These are phyloP conservation scores for Paramecium bursaria DNA, from an alignment of 73 alveolate species.

Conservation along the genomic window DNA sequence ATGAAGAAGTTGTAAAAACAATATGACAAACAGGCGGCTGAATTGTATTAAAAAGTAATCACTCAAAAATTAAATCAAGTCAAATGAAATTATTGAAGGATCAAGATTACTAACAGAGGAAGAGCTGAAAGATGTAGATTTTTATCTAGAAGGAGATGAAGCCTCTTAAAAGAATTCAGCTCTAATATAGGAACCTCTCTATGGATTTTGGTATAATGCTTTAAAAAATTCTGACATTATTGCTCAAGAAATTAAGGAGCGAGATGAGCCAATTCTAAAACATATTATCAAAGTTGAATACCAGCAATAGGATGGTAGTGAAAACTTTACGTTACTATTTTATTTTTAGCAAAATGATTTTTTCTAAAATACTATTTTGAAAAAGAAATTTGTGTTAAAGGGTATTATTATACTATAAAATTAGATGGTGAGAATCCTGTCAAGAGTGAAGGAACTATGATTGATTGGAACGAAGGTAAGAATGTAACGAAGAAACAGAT, in stretches of 20 bases:
- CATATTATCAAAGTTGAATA: constrained; percentile 60
- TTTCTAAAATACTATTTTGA: constrained; percentile 83
- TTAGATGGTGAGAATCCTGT: constrained; percentile 78
- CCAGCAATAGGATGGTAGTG: constrained; percentile 74
- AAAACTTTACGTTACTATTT: constrained; percentile 82
- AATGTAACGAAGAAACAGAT: constrained; percentile 88
- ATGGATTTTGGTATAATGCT: constrained; percentile 69
- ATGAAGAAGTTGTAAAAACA: constrained; percentile 56
- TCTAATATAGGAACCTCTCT: constrained; percentile 54
- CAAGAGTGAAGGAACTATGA: constrained; percentile 90
- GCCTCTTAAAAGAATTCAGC: constrained; percentile 62
- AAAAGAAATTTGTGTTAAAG: constrained; percentile 83
- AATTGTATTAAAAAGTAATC: constrained; percentile 54
- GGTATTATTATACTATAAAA: constrained; percentile 43
- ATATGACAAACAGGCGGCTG: constrained; percentile 62
- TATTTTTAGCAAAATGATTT: constrained; percentile 90
- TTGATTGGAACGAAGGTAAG: constrained; percentile 94
- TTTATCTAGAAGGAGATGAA: constrained; percentile 69
- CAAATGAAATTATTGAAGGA: constrained; percentile 69
- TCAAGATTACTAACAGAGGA: constrained; percentile 67
- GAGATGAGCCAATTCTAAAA: constrained; percentile 66
- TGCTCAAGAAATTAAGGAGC: constrained; percentile 67
- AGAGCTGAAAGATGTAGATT: constrained; percentile 68
- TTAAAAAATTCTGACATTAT: constrained; percentile 64
- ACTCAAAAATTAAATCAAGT: constrained; percentile 3